These are phyloP conservation scores for Caryopteris hybrid DNA, from an alignment of 305 asterid species.

Conservation along the genomic window DNA sequence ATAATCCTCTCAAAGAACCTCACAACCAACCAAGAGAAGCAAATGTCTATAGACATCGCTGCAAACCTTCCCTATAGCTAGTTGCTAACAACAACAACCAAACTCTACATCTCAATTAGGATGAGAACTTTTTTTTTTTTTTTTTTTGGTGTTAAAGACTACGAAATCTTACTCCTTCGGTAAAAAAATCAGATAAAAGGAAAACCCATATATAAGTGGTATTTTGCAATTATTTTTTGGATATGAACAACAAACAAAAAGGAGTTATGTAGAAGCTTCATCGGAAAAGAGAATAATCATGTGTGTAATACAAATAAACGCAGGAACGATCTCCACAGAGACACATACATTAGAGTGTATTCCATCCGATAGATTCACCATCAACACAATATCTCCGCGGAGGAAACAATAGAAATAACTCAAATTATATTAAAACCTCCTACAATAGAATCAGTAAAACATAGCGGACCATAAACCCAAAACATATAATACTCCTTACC, in stretches of 20 bases:
- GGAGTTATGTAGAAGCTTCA: neutral
- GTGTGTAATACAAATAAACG: neutral
- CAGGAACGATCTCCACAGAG: neutral
- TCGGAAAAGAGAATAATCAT: neutral
- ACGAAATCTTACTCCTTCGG: neutral
- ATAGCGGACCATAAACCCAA: neutral
- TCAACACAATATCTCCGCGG: neutral
- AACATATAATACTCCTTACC: neutral
- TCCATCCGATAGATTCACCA: neutral
- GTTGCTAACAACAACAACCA: neutral
- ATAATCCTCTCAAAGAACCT: neutral
- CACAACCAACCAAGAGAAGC: conserved; percentile 5
- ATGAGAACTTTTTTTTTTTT: too few species aligned
- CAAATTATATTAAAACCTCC: neutral
- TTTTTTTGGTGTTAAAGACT: neutral
- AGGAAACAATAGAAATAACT: neutral
- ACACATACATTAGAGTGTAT: neutral
- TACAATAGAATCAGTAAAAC: neutral
- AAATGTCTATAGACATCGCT: neutral
- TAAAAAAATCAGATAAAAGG: neutral
- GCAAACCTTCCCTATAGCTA: neutral
- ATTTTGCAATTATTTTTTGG: neutral
- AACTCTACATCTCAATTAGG: neutral
- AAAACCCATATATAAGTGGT: neutral
- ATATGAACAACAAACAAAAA: neutral